Conservation (phyloP, 805 yeast genomes). For the Kodamaea sagamina region DNA sequence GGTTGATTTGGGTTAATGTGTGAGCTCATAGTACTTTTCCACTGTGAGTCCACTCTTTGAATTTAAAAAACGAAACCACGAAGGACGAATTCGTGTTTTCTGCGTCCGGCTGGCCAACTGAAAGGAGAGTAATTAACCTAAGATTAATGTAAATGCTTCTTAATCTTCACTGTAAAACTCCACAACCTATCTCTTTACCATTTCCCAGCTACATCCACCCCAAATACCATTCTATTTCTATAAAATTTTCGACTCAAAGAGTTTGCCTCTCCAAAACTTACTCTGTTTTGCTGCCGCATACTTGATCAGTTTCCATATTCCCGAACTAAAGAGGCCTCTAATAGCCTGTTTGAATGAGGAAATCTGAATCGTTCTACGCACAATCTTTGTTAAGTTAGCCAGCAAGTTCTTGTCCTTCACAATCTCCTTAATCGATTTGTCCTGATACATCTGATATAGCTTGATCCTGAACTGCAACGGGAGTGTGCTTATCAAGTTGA, state of each 20-base stretch:
- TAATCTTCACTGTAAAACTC: too few relatives aligned
- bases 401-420: conserved; percentile 44
- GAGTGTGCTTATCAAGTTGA: conserved; percentile 27
- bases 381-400: conserved; percentile 29
- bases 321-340: conserved; percentile 89
- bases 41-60: too few relatives aligned
- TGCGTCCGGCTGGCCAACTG: too few relatives aligned
- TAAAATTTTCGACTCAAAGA: conserved; percentile 8
- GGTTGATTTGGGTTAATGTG: too few relatives aligned
- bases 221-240: conserved; percentile 5
- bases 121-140: too few relatives aligned
- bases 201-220: background rate
- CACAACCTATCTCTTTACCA: too few relatives aligned
- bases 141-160: too few relatives aligned
- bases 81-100: too few relatives aligned
- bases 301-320: conserved; percentile 63
- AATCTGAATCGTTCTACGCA: conserved; percentile 53
- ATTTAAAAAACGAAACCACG: too few relatives aligned
- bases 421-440: conserved; percentile 41
- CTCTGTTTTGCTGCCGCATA: conserved; percentile 73
- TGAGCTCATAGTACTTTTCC: too few relatives aligned
- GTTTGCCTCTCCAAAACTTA: conserved; percentile 25
- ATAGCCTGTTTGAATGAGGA: conserved; percentile 74
- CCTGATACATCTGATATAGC: conserved; percentile 35
- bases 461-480: conserved; percentile 21